Evolutionary conservation across 2,329 filamentous ascomycete species (phyloP), one percentile per base, ranked within the genome.

Genomic region (Pseudogymnoascus sp.): DNA sequence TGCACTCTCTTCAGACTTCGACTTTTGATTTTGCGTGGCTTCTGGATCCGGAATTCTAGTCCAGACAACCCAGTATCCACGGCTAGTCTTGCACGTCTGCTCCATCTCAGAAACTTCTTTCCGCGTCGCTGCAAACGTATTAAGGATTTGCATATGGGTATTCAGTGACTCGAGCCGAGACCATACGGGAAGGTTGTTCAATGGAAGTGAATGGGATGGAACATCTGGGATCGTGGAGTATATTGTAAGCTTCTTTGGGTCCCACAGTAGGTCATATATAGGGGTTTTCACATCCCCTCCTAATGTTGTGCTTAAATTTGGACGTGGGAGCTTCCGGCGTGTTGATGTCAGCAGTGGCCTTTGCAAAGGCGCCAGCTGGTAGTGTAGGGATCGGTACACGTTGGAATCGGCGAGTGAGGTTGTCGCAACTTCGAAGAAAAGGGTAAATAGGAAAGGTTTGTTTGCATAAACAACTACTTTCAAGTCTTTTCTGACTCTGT

Each of bases 381-480:
- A 74, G 67, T 87, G 84, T 21, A 88, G 74, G 1, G 81, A 82
- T 51, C 79, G 79, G 70, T 88, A 88, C 6, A 87, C 73, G 0
- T 75, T 68, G n/a, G 81, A 77, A 71, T 78, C 81, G 3, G 80
- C 80, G 1, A 87, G 73, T 1, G 84, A 82, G 61, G 83, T 79
- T 5, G 87, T 87, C 55, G 79, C 79, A 42, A 81, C 76, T 58
- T 81, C 75, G 72, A 93, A 93, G 3, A 94, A 77, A 64, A 94
- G 87, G 1, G 87, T 83, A 71, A 90, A 92, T 58, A 93, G 82
- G 73, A 93, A 93, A 0, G 90, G 90, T 25, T 81, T 83, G 71
- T 86, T 85, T 51, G 87, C 82, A 70, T 92, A 92, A 59, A 92
- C 82, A 5, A 92, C 81, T 1, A 90, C 86, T 0, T 87, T 83